Conservation (phyloP, 2,329 filamentous ascomycete genomes). For the Trichoderma cornu-damae region DNA sequence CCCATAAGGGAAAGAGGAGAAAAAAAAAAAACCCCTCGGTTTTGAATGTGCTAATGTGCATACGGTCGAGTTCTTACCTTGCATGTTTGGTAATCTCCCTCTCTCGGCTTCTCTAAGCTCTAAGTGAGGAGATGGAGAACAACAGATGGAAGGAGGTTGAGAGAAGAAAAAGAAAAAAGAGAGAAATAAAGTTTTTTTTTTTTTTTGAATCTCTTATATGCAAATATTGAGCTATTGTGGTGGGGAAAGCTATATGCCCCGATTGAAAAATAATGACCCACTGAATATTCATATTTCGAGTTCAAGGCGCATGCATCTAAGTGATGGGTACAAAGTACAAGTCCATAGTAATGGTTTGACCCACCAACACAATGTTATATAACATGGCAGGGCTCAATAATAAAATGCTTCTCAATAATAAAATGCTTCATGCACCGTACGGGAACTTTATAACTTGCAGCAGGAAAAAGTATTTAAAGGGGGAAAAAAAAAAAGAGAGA, state of each 20-base stretch:
- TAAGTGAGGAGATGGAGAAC: conserved; percentile 12
- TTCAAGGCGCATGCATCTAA: background rate
- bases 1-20: too few relatives aligned
- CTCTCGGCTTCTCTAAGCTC: background rate
- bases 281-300: background rate
- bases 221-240: conserved; percentile 23
- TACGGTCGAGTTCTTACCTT: conserved; percentile 19
- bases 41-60: background rate
- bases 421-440: background rate
- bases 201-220: conserved; percentile 22
- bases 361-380: background rate
- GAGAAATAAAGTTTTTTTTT: too few relatives aligned
- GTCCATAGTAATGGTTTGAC: background rate
- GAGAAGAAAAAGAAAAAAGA: conserved; percentile 18
- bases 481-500: too few relatives aligned
- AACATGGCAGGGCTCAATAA: too few relatives aligned
- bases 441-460: background rate
- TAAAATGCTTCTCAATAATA: background rate
- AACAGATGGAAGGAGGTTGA: conserved; percentile 15
- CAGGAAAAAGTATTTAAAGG: too few relatives aligned
- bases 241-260: conserved; percentile 1
- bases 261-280: conserved; percentile 21
- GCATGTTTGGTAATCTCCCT: background rate
- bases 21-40: too few relatives aligned
- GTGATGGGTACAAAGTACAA: background rate